These are phyloP conservation scores for Nemania bipapillata DNA, from an alignment of 2,329 filamentous ascomycete species.

Conservation along the genomic window DNA sequence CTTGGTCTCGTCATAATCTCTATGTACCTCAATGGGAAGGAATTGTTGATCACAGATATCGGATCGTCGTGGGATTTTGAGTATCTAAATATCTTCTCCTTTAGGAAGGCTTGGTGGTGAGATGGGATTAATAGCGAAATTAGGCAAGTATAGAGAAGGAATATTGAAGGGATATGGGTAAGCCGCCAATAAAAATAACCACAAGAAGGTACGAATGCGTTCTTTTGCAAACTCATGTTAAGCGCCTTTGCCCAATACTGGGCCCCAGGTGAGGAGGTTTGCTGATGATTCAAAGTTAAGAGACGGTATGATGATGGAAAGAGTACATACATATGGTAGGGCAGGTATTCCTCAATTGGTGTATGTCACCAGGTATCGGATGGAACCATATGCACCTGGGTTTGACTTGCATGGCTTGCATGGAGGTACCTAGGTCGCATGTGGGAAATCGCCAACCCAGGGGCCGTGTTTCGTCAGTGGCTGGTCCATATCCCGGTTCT, in stretches of 20 bases:
- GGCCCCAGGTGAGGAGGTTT: neutral
- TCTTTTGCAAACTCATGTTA: no score
- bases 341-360: neutral
- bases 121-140: neutral
- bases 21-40: slow-evolving; percentile 6
- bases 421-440: neutral
- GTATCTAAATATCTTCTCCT: neutral
- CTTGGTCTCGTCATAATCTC: neutral
- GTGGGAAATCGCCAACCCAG: slow-evolving; percentile 27
- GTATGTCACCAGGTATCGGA: neutral
- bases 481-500: slow-evolving; percentile 25
- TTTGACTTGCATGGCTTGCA: slow-evolving; percentile 21
- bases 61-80: slow-evolving; percentile 23
- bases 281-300: neutral
- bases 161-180: neutral
- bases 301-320: no score
- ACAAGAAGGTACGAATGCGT: neutral
- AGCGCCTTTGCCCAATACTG: neutral
- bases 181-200: neutral
- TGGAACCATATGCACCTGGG: slow-evolving; percentile 27
- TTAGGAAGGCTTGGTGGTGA: neutral
- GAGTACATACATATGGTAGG: neutral
- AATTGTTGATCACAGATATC: slow-evolving; percentile 19
- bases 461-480: slow-evolving; percentile 35
- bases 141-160: neutral